phyloP scores from a whole-genome alignment of 2,329 filamentous ascomycete species.

The Phialocephala subalpina region DNA sequence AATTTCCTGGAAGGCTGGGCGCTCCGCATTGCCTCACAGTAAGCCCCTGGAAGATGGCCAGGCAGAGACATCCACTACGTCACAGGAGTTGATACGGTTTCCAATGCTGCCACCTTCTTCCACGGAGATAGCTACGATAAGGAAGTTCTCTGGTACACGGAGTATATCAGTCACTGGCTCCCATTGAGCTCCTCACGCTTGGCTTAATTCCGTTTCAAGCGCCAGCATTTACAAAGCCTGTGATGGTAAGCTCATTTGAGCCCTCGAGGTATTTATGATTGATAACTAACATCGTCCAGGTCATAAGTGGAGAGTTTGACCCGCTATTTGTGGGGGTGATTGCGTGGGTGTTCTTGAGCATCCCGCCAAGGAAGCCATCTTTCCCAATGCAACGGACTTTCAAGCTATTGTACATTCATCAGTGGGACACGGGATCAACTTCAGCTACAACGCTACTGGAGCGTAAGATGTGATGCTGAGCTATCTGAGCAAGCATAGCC shows the following conservation, averaged over 20 bases:
- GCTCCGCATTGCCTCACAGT: neutral
- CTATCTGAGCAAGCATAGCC: too few species aligned
- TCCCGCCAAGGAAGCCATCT: conserved; percentile 25
- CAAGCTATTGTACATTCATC: conserved; percentile 27
- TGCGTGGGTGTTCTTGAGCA: conserved; percentile 37
- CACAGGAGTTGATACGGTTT: conserved; percentile 39
- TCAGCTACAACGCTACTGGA: too few species aligned
- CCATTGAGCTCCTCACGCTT: conserved; percentile 36
- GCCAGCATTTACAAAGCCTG: conserved; percentile 3
- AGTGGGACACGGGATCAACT: conserved; percentile 38
- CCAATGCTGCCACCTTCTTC: conserved; percentile 38
- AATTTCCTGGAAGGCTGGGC: neutral
- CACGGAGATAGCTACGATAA: conserved; percentile 34
- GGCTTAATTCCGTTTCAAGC: conserved; percentile 10
- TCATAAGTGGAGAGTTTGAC: conserved; percentile 37
- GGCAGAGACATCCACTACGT: conserved; percentile 31
- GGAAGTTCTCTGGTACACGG: conserved; percentile 34
- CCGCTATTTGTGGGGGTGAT: conserved; percentile 34
- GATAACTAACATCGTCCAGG: conserved; percentile 16
- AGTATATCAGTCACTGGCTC: conserved; percentile 31
- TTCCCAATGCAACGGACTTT: conserved; percentile 14
- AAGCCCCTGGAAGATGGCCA: conserved; percentile 28
- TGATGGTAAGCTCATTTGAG: conserved; percentile 4
- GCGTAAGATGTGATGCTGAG: too few species aligned
- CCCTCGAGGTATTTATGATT: neutral